Evolutionary conservation across 805 yeast species (phyloP).

Genomic region (Candida glaebosa): DNA sequence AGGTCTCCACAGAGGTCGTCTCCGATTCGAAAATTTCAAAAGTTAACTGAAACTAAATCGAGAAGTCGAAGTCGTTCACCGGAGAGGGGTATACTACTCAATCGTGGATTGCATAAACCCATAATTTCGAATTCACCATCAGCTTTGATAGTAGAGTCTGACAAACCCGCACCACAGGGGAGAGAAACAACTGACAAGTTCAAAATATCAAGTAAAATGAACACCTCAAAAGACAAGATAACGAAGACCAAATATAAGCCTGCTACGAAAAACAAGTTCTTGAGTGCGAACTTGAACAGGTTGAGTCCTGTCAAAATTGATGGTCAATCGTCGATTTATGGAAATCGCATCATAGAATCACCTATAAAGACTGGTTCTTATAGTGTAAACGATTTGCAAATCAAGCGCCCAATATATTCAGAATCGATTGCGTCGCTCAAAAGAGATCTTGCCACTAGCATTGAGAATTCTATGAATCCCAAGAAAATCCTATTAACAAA

Average conservation of each 20-base stretch:
- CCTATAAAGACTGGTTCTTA: slow-evolving; percentile 1
- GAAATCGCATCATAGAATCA: not conserved
- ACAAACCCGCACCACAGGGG: too few relatives aligned
- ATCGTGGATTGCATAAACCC: too few relatives aligned
- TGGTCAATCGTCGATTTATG: slow-evolving; percentile 8
- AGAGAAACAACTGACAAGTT: too few relatives aligned
- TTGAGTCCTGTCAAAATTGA: slow-evolving; percentile 24
- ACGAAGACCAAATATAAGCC: slow-evolving; percentile 6
- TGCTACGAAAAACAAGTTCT: slow-evolving; percentile 27
- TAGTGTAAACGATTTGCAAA: not conserved
- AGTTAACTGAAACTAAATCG: not conserved
- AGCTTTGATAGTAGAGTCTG: too few relatives aligned
- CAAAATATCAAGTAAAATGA: too few relatives aligned
- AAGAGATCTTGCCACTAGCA: not conserved
- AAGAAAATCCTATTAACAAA: not conserved
- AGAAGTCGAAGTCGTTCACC: not conserved
- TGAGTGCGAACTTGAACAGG: slow-evolving; percentile 35
- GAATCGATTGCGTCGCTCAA: slow-evolving; percentile 2
- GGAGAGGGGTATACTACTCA: too few relatives aligned
- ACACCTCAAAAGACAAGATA: too few relatives aligned
- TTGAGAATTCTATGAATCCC: slow-evolving; percentile 1
- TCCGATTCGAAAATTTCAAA: not conserved
- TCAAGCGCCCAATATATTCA: not conserved
- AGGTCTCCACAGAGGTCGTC: not conserved
- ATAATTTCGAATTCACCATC: too few relatives aligned